Base-by-base conservation (phyloP, 176 grass and related monocot species). In the Raddia distichophylla region DNA sequence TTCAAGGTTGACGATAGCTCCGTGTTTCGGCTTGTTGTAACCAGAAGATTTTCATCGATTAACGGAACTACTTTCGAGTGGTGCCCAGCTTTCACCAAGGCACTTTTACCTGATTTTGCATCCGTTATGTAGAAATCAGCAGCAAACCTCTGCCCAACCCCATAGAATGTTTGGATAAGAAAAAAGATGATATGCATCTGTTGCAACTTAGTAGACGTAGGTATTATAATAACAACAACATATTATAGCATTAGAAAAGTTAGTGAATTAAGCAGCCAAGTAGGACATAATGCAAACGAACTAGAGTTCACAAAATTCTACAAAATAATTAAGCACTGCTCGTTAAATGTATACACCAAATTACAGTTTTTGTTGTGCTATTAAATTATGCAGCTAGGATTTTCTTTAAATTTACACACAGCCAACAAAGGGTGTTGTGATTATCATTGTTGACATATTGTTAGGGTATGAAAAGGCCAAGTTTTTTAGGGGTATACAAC, bases 121-220 rank as follows among this genome's bases (percentile, higher is more conserved):
- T 99, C 96, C 63, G 96, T 93, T 88, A 99, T 83, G 93, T 91
- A 99, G 82, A 99, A 99, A 89, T 99, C 96, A 88, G 90, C 89
- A 75, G 87, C 91, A 81, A 93, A 87, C 79, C 93, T 95, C 96
- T 99, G 90, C 78, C 76, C 59, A 90, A 73, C 74, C 37, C 82
- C 75, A 92, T 62, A 77, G 67, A 81, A 91, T 83, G 37, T 71
- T 67, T 56, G 50, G 77, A 90, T 90, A 82, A 90, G 89, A 48
- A 85, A 85, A 49, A 76, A 80, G 3, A 71, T 54, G 40, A 81
- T 55, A 84, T 64, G 14, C 54, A 80, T 80, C 17, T 33, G 34
- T 32, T 3, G 11, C 43, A 80, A 44, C 34, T 74, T 19, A 73
- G 60, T 52, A 78, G 19, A 78, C 16, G 14, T 57, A 51, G 6